Evolutionary conservation across 345 rosid species (phyloP).

Genomic region (Rhodamnia argentea): DNA sequence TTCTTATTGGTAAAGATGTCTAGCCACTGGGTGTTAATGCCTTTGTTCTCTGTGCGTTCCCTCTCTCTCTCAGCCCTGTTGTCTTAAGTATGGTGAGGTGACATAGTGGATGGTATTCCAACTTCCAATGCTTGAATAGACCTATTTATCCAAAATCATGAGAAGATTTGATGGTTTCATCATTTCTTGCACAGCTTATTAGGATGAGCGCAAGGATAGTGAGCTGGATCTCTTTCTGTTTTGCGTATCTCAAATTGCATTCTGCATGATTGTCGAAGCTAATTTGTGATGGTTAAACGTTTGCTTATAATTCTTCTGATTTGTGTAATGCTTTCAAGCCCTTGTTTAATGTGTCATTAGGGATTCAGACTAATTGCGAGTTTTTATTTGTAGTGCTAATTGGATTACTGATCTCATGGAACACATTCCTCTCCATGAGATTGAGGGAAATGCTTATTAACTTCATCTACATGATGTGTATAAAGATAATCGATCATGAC

Average conservation of each 20-base stretch:
- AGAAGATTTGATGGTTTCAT: background rate
- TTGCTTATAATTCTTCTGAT: background rate
- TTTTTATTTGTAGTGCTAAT: background rate
- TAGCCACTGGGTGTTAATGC: background rate
- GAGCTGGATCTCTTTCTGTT: background rate
- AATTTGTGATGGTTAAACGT: background rate
- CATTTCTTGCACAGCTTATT: background rate
- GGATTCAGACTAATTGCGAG: background rate
- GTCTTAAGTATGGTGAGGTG: background rate
- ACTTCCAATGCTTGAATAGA: background rate
- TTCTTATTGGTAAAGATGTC: background rate
- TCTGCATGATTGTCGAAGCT: background rate
- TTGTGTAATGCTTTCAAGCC: background rate
- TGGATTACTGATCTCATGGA: background rate
- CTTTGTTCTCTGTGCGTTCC: background rate
- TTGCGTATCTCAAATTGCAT: background rate
- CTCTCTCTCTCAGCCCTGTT: background rate
- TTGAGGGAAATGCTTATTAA: background rate
- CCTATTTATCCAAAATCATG: background rate
- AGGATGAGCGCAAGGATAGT: background rate
- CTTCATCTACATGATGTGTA: background rate
- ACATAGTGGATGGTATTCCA: background rate
- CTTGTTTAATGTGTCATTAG: background rate
- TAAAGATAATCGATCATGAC: background rate
- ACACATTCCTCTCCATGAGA: background rate